A percentile compares a stretch with the other conserved stretches of the same genome.
These are phyloP conservation scores for Striga hermonthica DNA, from an alignment of 305 asterid species.

Conservation along the genomic window DNA sequence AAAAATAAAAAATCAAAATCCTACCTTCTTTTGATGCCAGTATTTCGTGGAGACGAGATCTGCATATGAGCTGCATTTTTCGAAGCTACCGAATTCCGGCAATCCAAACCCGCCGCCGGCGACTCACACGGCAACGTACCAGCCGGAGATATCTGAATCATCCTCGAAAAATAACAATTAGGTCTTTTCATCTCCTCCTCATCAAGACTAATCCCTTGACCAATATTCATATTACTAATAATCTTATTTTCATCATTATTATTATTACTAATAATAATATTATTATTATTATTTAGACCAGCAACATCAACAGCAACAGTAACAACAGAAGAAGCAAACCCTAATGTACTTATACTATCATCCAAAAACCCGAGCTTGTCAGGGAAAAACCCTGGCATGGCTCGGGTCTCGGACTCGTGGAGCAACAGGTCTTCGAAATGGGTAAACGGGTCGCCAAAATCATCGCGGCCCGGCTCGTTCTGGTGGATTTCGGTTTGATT, in stretches of 20 bases:
- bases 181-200: conserved; percentile 43
- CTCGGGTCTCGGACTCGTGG: conserved; percentile 34
- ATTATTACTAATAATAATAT: too few relatives aligned
- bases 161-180: conserved; percentile 53
- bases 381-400: too few relatives aligned
- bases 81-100: conserved; percentile 34
- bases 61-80: conserved; percentile 43
- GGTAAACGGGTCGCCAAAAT: conserved; percentile 76
- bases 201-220: conserved; percentile 3
- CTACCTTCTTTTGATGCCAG: conserved; percentile 92
- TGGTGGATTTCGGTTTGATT: conserved; percentile 23
- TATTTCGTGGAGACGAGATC: conserved; percentile 94
- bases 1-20: conserved; percentile 18
- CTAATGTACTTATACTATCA: conserved; percentile 14
- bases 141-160: conserved; percentile 76
- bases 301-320: background rate
- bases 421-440: conserved; percentile 68
- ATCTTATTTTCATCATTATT: too few relatives aligned
- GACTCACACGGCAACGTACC: conserved; percentile 32
- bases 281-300: background rate
- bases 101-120: conserved; percentile 34
- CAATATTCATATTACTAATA: conserved; percentile 2
- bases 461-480: conserved; percentile 37
- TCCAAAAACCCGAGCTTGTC: background rate
- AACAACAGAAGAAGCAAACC: conserved; percentile 7